A percentile compares a stretch with the other conserved stretches of the same genome.
phyloP scores from a whole-genome alignment of 116 monocot genomes.

The Papilionanthe hybrid region DNA sequence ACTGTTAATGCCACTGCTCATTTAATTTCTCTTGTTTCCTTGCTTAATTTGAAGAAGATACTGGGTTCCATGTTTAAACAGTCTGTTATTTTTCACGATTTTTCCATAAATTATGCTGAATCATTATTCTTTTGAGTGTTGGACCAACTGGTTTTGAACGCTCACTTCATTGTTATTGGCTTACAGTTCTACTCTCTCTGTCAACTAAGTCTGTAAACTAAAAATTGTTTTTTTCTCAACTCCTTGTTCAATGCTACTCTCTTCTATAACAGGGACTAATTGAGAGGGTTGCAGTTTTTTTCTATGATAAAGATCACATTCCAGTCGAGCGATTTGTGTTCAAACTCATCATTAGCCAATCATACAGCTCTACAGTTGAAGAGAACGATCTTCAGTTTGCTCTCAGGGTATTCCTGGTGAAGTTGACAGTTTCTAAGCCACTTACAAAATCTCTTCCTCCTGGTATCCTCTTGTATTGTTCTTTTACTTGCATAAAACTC shows the following conservation, averaged over 20 bases:
- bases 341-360: conserved; percentile 65
- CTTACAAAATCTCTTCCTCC: conserved; percentile 62
- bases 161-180: background rate
- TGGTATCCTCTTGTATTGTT: conserved; percentile 28
- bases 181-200: background rate
- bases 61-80: no score
- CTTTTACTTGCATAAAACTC: background rate
- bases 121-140: background rate
- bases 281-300: conserved; percentile 81
- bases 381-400: conserved; percentile 67
- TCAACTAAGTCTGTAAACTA: no score
- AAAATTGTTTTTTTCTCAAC: background rate
- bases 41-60: no score
- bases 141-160: background rate
- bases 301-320: conserved; percentile 56
- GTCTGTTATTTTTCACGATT: no score
- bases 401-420: conserved; percentile 78
- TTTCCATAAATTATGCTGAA: background rate
- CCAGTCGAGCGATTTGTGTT: conserved; percentile 89
- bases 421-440: conserved; percentile 61
- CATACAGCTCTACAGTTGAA: conserved; percentile 40
- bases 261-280: conserved; percentile 51
- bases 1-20: no score
- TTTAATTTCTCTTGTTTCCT: no score
- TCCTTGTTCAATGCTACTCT: background rate